These are phyloP conservation scores for Atkinsonella texensis DNA, from an alignment of 2,329 filamentous ascomycete species.

Conservation along the genomic window DNA sequence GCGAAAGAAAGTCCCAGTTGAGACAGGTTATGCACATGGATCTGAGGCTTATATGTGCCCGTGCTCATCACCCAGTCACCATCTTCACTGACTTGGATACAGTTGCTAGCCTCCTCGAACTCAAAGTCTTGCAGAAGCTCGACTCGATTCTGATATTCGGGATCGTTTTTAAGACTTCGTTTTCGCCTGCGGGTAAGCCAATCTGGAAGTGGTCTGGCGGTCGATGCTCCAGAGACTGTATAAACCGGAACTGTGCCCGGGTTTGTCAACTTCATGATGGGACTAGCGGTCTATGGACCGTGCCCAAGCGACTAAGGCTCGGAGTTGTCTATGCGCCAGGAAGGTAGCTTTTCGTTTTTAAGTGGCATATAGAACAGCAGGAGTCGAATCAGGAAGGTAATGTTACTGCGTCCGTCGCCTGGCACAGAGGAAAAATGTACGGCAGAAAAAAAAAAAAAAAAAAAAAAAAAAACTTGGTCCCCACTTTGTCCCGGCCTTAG, in stretches of 20 bases:
- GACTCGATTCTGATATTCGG: conserved; percentile 85
- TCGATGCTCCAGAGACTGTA: conserved; percentile 84
- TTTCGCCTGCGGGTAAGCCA: conserved; percentile 89
- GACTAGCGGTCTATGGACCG: neutral
- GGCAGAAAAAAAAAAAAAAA: neutral
- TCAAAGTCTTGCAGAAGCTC: conserved; percentile 96
- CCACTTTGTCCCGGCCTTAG: neutral
- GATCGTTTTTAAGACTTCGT: conserved; percentile 80
- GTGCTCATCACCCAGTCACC: conserved; percentile 97
- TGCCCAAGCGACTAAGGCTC: neutral
- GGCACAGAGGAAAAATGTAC: neutral
- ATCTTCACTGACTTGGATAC: conserved; percentile 84
- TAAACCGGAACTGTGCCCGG: conserved; percentile 81
- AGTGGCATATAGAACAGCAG: no score
- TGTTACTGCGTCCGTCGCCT: no score
- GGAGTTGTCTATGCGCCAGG: neutral
- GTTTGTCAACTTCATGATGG: conserved; percentile 66
- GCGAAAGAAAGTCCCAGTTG: conserved; percentile 90
- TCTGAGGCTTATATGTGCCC: conserved; percentile 56
- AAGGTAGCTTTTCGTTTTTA: neutral
- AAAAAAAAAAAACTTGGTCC: neutral
- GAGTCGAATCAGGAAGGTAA: no score
- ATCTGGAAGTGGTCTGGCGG: conserved; percentile 78
- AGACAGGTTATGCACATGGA: conserved; percentile 90
- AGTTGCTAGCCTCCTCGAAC: conserved; percentile 89